Evolutionary conservation across 352 stramenopile genomes (phyloP), one percentile per base, ranked within the genome.

Genomic region (Phytophthora sansomeana): DNA sequence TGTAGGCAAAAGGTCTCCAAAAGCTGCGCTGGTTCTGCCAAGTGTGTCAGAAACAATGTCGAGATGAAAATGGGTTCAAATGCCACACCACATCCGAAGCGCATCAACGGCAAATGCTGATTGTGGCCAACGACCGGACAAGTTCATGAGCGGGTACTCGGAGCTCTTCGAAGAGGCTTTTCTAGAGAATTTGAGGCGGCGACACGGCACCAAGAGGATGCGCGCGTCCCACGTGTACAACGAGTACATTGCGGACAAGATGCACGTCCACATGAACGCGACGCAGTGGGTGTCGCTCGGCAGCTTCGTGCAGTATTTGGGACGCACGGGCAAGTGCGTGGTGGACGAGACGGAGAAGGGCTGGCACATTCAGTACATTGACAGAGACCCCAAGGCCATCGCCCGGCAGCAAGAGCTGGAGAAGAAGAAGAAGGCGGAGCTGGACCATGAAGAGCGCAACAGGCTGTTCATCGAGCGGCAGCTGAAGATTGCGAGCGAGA

Each of bases 1-100:
- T 58, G 14, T 78, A 98, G 85, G 74, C 92, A 38, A 98, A 97
- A 69, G 98, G 98, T 11, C 88, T 99, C 3, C 96, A 99, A 78
- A 99, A 99, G 80, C 88, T 99, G 43, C 93, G 97, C 19, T 99
- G 97, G 91, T 99, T 98, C 77, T 99, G 98, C 74, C 97, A 99
- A 81, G 98, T 99, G 77, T 99, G 97, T 75, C 77, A 96, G 73
- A 99, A 99, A 82, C 97, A 99, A 81, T 99, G 98, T 75, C 93
- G 97, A n/a, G 98, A 99, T 71, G 97, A 99, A 76, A 99, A 99
- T 80, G 98, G 98, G 14, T 99, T 99, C 84, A 99, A 99, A 84
- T 99, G 97, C 70, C 98, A 99, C 83, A 92, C 97, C 30, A 98
- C 85, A 10, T 98, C 90, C 32, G 98, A 99, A 69, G 95, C 91